Base-by-base conservation (phyloP, 352 stramenopile species). In the Phytopythium montanum region DNA sequence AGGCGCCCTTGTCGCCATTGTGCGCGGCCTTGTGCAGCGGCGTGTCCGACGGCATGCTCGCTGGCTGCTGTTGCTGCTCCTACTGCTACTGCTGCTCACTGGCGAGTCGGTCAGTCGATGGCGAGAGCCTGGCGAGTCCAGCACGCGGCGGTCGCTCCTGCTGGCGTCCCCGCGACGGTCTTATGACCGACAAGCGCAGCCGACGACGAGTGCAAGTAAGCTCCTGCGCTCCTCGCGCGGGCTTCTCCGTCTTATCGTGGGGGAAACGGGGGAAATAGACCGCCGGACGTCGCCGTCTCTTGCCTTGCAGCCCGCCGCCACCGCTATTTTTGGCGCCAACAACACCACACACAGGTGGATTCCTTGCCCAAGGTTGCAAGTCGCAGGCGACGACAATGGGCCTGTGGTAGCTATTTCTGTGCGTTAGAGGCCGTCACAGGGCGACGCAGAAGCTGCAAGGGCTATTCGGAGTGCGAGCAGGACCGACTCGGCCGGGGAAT, bases 1-100 rank as follows among this genome's bases (percentile, higher is more conserved):
- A 93, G 31, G 81, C 81, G 41, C 83, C 83, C 65, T 96, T 94
- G 65, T 96, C 88, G 48, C 88, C 88, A 66, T 96, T 97, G 72
- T 97, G 83, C 21, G 88, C 88, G 42, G 87, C 88, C 69, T 96
- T 96, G 72, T 97, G 88, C 16, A 96, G 79, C 57, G 87, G 83
- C 33, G 86, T 95, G 69, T 96, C 88, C 45, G 87, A 93, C 59
- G 88, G 88, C 87, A 96, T 96, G 59, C 63, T 60, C 56, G 46
- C 28, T 45, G 41, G 50, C 2, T 26, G 10, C 31, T 56, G 51
- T 18, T 54, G 49, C 49, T 54, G 33, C 33, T 38, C 9, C 8
- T 38, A 16, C 33, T 38, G 31, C 31, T 36, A 9, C 5, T 34
- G 33, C 33, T 54, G 49, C 49, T 54, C 18, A 41, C 49, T 54